Conservation (phyloP, 2,329 filamentous ascomycete species). For the Epichloe typhina region DNA sequence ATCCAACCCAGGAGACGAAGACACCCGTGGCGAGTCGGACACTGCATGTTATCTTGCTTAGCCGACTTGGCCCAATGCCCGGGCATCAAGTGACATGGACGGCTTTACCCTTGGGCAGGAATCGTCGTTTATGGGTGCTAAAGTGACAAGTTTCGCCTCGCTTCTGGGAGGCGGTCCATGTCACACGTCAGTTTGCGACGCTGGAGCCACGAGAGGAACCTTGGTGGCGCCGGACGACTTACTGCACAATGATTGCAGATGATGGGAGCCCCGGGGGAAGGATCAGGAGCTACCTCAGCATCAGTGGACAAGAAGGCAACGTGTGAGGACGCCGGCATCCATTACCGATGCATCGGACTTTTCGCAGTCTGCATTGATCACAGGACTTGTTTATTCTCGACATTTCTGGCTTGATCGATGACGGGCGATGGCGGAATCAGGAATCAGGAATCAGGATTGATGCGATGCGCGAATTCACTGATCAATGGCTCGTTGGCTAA, state of each 20-base stretch:
- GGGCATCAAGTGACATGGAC: not conserved
- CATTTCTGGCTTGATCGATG: not conserved
- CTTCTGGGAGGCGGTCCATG: not conserved
- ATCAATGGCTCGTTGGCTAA: too few relatives aligned
- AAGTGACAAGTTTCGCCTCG: slow-evolving; percentile 4
- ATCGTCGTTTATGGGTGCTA: slow-evolving; percentile 1
- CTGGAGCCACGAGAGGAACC: not conserved
- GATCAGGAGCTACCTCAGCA: not conserved
- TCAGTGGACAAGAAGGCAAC: not conserved
- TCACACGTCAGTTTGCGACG: not conserved
- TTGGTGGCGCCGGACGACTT: not conserved
- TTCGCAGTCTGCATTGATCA: slow-evolving; percentile 12
- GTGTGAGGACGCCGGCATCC: not conserved
- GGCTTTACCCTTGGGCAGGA: slow-evolving; percentile 2
- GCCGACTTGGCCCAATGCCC: not conserved
- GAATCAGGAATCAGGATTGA: too few relatives aligned
- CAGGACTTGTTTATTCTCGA: slow-evolving; percentile 9
- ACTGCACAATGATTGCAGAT: slow-evolving; percentile 3
- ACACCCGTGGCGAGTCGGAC: not conserved
- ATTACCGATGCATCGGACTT: slow-evolving; percentile 12
- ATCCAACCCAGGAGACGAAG: not conserved
- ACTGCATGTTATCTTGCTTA: not conserved
- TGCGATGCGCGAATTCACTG: too few relatives aligned
- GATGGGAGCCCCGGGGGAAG: not conserved
- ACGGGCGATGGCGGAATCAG: not conserved